phyloP scores from a whole-genome alignment of 805 yeast genomes.

The Barnettozyma populi region DNA sequence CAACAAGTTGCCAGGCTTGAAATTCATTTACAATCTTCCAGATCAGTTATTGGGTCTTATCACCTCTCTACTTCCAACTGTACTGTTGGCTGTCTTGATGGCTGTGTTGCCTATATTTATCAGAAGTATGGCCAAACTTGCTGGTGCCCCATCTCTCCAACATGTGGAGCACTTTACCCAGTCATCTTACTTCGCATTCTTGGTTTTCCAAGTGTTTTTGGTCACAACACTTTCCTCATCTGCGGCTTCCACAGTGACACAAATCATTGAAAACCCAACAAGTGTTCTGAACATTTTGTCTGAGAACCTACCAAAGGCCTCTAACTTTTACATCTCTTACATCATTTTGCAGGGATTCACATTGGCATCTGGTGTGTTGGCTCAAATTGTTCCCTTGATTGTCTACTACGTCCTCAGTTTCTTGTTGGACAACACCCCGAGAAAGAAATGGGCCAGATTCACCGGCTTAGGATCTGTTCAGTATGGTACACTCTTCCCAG shows the following conservation, averaged over 20 bases:
- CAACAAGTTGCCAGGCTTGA: slow-evolving; percentile 47
- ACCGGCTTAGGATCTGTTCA: slow-evolving; percentile 43
- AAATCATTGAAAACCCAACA: slow-evolving; percentile 53
- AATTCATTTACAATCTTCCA: slow-evolving; percentile 55
- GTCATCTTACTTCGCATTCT: slow-evolving; percentile 62
- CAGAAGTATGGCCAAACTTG: slow-evolving; percentile 52
- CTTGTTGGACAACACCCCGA: slow-evolving; percentile 54
- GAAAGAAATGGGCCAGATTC: slow-evolving; percentile 64
- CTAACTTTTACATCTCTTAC: slow-evolving; percentile 68
- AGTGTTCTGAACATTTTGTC: slow-evolving; percentile 55
- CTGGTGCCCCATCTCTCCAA: slow-evolving; percentile 56
- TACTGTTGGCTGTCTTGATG: slow-evolving; percentile 62
- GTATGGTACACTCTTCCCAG: slow-evolving; percentile 81
- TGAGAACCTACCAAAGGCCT: slow-evolving; percentile 64
- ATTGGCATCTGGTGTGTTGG: slow-evolving; percentile 56
- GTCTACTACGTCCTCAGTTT: slow-evolving; percentile 54
- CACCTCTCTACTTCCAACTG: slow-evolving; percentile 65
- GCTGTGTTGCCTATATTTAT: slow-evolving; percentile 60
- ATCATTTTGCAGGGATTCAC: slow-evolving; percentile 64
- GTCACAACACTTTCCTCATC: slow-evolving; percentile 69
- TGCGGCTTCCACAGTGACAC: slow-evolving; percentile 61
- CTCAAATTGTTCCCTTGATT: slow-evolving; percentile 56
- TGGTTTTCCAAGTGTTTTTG: slow-evolving; percentile 64
- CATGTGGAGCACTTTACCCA: slow-evolving; percentile 60
- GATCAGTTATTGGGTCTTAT: slow-evolving; percentile 49